Evolutionary conservation across 768 basidiomycete genomes (phyloP).

Genomic region (Boletus edulis): DNA sequence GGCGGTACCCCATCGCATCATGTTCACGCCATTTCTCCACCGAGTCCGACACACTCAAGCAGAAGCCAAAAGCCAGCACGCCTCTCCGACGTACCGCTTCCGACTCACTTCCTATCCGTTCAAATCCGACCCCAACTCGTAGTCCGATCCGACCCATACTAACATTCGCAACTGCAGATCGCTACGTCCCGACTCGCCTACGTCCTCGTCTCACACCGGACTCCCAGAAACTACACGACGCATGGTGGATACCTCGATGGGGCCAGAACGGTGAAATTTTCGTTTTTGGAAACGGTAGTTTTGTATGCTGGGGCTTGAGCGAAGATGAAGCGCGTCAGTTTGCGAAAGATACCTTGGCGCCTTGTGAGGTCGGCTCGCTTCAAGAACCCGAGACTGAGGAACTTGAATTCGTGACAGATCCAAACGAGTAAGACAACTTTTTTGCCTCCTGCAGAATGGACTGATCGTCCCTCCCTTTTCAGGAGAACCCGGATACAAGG

Average conservation of each 20-base stretch:
- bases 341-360: slow-evolving; percentile 56
- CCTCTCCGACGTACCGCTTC: slow-evolving; percentile 80
- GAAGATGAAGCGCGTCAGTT: slow-evolving; percentile 75
- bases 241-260: slow-evolving; percentile 80
- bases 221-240: slow-evolving; percentile 65
- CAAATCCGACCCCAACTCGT: slow-evolving; percentile 83
- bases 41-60: slow-evolving; percentile 36
- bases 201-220: slow-evolving; percentile 52
- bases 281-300: slow-evolving; percentile 83
- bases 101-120: slow-evolving; percentile 81
- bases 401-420: slow-evolving; percentile 90
- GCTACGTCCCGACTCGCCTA: slow-evolving; percentile 68
- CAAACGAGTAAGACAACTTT: slow-evolving; percentile 59
- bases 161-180: slow-evolving; percentile 82
- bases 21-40: slow-evolving; percentile 15
- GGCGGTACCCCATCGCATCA: neutral
- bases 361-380: slow-evolving; percentile 62
- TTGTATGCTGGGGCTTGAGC: slow-evolving; percentile 87
- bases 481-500: slow-evolving; percentile 88
- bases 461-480: slow-evolving; percentile 7
- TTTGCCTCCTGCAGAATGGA: neutral
- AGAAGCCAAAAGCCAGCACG: slow-evolving; percentile 81
- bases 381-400: slow-evolving; percentile 81
- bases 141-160: slow-evolving; percentile 74
- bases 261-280: slow-evolving; percentile 78